Base-by-base conservation (phyloP, 257 asterid genomes). In the Capsicum chinense region DNA sequence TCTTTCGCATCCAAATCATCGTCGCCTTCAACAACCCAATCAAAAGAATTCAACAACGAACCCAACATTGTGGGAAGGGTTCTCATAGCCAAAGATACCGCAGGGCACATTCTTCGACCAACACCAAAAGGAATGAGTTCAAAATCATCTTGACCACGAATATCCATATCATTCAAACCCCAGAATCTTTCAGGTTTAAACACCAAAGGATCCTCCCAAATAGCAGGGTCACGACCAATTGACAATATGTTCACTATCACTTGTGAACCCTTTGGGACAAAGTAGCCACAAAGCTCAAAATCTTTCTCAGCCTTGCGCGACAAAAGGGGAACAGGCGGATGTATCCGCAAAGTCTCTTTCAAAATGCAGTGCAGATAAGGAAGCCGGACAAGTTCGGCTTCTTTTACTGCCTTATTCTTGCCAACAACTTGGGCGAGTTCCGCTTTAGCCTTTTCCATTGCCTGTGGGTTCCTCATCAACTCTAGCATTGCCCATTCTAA, bases 401-500 rank as follows among this genome's bases (percentile, higher is more conserved):
- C 97, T 8, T 88, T 86, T 3, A 93, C 79, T 8, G 59, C 56
- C 67, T 88, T 91, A 0, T 93, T 94, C 48, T 86, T 89, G 13
- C 93, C 93, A 35, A 93, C 84, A 5, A 88, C 92, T 69, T 83
- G 80, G 56, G 89, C 92, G 0, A 94, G 90, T 88, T 94, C 97
- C 0, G 82, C 85, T 81, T 92, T 90, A 37, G 91, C 97, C 56
- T 81, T 89, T 83, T 87, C 58, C 90, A 92, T 90, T n/a, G n/a
- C 80, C 19, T 88, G 88, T 1, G 98, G 97, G 44, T 89, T 93
- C 7, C 68, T 87, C 12, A 93, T 88, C 19, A 90, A 85, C 87
- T 93, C 98, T 11, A 94, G 88, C 97, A 93, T 91, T 44, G 97
- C 93, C 97, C 97, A 95, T 82, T 93, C 97, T 16, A 93, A 67